Evolutionary conservation across 78 protist species (phyloP).

Genomic region (Corallochytrium limacisporum): DNA sequence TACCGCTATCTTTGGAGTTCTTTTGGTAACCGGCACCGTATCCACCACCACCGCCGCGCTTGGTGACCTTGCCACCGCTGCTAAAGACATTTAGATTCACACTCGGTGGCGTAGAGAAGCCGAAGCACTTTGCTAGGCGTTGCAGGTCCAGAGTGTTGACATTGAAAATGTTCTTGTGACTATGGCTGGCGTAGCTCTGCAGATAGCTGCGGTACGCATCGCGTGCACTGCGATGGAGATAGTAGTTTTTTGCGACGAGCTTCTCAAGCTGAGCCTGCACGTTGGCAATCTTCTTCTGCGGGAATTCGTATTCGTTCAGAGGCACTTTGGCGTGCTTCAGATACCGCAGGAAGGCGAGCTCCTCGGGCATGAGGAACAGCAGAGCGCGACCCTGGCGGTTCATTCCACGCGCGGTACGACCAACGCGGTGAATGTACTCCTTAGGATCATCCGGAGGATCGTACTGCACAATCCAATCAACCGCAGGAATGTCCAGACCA

Average conservation of each 20-base stretch:
- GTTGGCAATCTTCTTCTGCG: slow-evolving; percentile 75
- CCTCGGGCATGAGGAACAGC: slow-evolving; percentile 88
- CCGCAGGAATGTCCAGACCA: slow-evolving; percentile 96
- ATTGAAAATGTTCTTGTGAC: slow-evolving; percentile 76
- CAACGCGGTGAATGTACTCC: slow-evolving; percentile 88
- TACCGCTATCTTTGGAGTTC: too few relatives aligned
- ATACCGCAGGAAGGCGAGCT: slow-evolving; percentile 84
- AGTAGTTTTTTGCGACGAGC: slow-evolving; percentile 86
- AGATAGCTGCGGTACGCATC: slow-evolving; percentile 92
- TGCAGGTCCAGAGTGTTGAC: slow-evolving; percentile 65
- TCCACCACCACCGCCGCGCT: neutral
- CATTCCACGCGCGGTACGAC: slow-evolving; percentile 93
- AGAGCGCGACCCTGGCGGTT: slow-evolving; percentile 78
- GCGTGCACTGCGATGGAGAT: slow-evolving; percentile 70
- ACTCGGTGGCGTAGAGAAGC: slow-evolving; percentile 58
- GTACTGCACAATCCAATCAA: slow-evolving; percentile 96
- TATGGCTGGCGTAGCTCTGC: slow-evolving; percentile 86
- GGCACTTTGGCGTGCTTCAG: slow-evolving; percentile 69
- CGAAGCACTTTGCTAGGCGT: slow-evolving; percentile 43
- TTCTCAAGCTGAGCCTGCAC: slow-evolving; percentile 81
- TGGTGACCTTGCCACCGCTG: neutral
- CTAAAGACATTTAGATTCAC: slow-evolving; percentile 21
- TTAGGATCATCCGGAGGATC: slow-evolving; percentile 92
- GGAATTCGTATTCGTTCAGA: slow-evolving; percentile 88
- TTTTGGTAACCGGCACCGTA: neutral